A percentile compares a stretch with the other conserved stretches of the same genome.
Conservation (phyloP, 768 basidiomycete species). For the Tubosaeta brunneosetosa region DNA sequence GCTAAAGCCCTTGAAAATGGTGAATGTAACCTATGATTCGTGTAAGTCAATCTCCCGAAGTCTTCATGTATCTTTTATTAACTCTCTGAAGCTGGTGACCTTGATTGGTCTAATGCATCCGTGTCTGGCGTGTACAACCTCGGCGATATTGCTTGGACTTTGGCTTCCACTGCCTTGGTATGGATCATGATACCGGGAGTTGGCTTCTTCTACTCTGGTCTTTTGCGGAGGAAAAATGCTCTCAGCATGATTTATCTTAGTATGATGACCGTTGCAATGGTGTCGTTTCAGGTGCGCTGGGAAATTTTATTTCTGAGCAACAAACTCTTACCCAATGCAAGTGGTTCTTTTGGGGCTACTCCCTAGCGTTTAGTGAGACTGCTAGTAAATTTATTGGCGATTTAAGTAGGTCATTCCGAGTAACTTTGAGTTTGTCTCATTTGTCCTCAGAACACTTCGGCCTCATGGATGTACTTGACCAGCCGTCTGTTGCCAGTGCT, state of each 20-base stretch:
- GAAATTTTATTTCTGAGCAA: slow-evolving; percentile 31
- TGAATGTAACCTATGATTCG: slow-evolving; percentile 41
- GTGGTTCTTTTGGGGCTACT: slow-evolving; percentile 99
- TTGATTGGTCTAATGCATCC: slow-evolving; percentile 27
- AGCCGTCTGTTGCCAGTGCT: slow-evolving; percentile 67
- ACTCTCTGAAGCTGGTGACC: slow-evolving; percentile 34
- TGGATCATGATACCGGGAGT: slow-evolving; percentile 85
- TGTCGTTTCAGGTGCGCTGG: slow-evolving; percentile 78
- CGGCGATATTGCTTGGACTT: slow-evolving; percentile 66
- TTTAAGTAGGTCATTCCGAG: slow-evolving; percentile 49
- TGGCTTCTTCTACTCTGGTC: slow-evolving; percentile 86
- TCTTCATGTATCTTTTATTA: neutral
- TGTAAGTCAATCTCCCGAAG: slow-evolving; percentile 24
- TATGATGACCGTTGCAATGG: slow-evolving; percentile 71
- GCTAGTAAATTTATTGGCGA: slow-evolving; percentile 78
- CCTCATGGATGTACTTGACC: slow-evolving; percentile 69
- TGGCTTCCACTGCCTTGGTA: slow-evolving; percentile 74
- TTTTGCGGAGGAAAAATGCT: slow-evolving; percentile 90
- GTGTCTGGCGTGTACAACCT: slow-evolving; percentile 43
- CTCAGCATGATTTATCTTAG: slow-evolving; percentile 83
- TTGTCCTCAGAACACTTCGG: slow-evolving; percentile 68
- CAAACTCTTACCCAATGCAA: slow-evolving; percentile 26
- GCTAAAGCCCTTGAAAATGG: slow-evolving; percentile 27
- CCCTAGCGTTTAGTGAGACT: slow-evolving; percentile 81
- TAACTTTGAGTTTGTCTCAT: neutral